Percentiles rank a stretch among this genome's conserved stretches.
Evolutionary conservation across 1,284 basidiomycete genomes (phyloP).

Genomic region (Ceratobasidium sp.): DNA sequence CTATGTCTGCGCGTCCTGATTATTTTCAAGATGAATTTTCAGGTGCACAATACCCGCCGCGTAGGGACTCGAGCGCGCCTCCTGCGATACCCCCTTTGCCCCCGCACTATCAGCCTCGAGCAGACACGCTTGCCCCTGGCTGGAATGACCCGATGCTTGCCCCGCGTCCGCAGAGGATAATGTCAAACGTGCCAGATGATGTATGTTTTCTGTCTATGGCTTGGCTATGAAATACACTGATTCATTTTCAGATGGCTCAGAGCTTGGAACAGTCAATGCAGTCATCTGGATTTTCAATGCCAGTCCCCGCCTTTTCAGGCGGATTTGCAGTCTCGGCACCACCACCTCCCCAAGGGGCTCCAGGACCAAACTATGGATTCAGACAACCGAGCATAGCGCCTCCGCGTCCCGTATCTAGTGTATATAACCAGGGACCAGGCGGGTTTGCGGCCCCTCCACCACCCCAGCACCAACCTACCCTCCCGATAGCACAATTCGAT

Average conservation of each 20-base stretch:
- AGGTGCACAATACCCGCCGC: slow-evolving; percentile 14
- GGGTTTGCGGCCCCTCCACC: slow-evolving; percentile 21
- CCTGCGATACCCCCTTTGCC: slow-evolving; percentile 41
- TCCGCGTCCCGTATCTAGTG: slow-evolving; percentile 12
- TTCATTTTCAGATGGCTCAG: slow-evolving; percentile 34
- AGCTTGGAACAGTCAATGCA: slow-evolving; percentile 23
- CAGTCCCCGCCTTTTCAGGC: slow-evolving; percentile 29
- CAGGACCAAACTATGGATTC: slow-evolving; percentile 20
- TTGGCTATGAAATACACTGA: slow-evolving; percentile 1
- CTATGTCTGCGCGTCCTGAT: slow-evolving; percentile 42
- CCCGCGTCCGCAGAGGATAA: slow-evolving; percentile 35
- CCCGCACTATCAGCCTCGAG: slow-evolving; percentile 1
- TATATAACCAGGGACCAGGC: slow-evolving; percentile 18
- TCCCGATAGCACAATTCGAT: slow-evolving; percentile 33
- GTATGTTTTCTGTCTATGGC: slow-evolving; percentile 1
- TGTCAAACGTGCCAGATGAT: slow-evolving; percentile 31
- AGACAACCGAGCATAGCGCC: slow-evolving; percentile 15
- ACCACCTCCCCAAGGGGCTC: background rate
- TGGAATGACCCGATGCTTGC: slow-evolving; percentile 40
- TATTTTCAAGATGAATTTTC: slow-evolving; percentile 37
- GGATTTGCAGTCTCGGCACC: slow-evolving; percentile 22
- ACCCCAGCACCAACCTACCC: slow-evolving; percentile 36
- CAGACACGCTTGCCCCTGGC: slow-evolving; percentile 23
- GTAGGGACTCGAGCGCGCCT: background rate
- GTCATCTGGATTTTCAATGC: slow-evolving; percentile 34